phyloP scores from a whole-genome alignment of 805 yeast species.

The Metschnikowia amazonensis region DNA sequence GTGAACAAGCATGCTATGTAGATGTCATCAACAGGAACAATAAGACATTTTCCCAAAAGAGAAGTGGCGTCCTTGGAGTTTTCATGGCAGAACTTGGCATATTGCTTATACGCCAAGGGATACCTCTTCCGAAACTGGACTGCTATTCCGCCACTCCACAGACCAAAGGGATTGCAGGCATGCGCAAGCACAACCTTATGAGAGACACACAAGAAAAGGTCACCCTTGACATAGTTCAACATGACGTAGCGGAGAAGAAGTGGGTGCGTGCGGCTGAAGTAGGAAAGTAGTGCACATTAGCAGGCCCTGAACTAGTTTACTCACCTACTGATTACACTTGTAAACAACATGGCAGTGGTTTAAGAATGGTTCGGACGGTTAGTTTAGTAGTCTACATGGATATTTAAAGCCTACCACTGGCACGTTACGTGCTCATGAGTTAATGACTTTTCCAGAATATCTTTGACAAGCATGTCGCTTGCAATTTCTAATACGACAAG shows the following conservation, averaged over 20 bases:
- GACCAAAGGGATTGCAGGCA: constrained; percentile 74
- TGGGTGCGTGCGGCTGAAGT: neutral
- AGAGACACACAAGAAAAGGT: constrained; percentile 43
- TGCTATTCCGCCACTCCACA: constrained; percentile 88
- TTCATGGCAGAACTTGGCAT: constrained; percentile 41
- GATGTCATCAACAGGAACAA: constrained; percentile 30
- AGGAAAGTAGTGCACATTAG: neutral
- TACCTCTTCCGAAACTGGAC: constrained; percentile 48
- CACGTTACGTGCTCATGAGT: no score
- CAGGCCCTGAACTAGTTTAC: no score
- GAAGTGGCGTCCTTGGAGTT: constrained; percentile 7
- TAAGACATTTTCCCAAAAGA: constrained; percentile 53
- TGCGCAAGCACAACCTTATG: constrained; percentile 54
- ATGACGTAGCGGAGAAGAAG: constrained; percentile 15
- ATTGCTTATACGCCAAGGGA: constrained; percentile 53
- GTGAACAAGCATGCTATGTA: constrained; percentile 71
- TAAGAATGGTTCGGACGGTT: no score
- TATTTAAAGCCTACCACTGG: no score
- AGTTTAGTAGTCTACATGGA: no score
- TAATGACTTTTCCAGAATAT: no score
- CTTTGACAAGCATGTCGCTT: no score
- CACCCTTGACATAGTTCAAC: constrained; percentile 53
- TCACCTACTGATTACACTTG: no score
- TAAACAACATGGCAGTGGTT: no score
- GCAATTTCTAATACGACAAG: no score